phyloP scores from a whole-genome alignment of 2,329 filamentous ascomycete genomes.

The Colletotrichum costaricense region DNA sequence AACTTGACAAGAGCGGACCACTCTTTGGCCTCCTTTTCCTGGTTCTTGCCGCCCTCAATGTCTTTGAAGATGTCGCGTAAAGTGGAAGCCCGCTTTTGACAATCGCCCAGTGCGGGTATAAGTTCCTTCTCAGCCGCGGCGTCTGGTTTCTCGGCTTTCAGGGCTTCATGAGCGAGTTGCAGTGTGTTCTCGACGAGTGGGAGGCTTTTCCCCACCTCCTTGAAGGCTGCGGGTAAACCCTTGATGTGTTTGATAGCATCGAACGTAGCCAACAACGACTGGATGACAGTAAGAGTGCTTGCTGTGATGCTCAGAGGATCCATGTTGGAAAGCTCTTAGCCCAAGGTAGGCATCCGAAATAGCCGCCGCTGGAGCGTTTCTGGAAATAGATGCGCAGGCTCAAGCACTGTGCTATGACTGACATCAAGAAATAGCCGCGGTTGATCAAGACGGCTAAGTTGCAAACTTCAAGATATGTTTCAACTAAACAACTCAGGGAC shows the following conservation, averaged over 20 bases:
- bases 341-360: not conserved
- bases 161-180: not conserved
- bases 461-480: too few relatives aligned
- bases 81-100: not conserved
- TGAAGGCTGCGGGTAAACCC: constrained; percentile 12
- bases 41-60: not conserved
- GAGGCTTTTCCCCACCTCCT: constrained; percentile 6
- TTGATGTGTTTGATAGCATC: constrained; percentile 12
- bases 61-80: constrained; percentile 3
- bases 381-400: not conserved
- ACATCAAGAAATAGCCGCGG: not conserved
- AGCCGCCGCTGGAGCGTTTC: not conserved
- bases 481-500: too few relatives aligned
- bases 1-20: constrained; percentile 9
- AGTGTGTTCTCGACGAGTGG: constrained; percentile 8
- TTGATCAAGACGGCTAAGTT: too few relatives aligned
- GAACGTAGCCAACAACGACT: constrained; percentile 3
- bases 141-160: not conserved
- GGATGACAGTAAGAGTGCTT: constrained; percentile 8
- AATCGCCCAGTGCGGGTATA: not conserved
- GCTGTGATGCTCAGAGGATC: constrained; percentile 16
- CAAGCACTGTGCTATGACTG: not conserved
- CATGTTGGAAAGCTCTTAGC: not conserved
- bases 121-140: not conserved
- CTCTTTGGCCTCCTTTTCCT: not conserved